Base-by-base conservation (phyloP, 2,329 filamentous ascomycete species). In the Diaporthe longicolla region DNA sequence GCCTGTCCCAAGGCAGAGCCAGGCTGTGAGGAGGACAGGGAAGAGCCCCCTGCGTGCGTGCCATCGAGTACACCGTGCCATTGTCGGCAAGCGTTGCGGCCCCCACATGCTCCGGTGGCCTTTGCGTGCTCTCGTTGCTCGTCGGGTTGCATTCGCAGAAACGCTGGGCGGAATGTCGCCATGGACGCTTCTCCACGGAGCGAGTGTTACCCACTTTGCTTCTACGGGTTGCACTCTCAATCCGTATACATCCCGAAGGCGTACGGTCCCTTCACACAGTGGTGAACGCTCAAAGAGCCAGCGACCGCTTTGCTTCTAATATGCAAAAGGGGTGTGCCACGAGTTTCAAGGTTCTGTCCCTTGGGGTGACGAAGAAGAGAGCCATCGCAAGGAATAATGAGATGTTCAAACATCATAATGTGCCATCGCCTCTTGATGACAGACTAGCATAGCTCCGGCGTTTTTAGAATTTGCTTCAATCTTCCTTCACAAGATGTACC, bases 1-100 rank as follows among this genome's bases (percentile, higher is more conserved):
- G 75, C 21, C 66, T 81, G 40, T 76, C 78, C 6, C 52, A 57
- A 1, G 79, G 80, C 11, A 79, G 79, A 69, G 80, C 80, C 21
- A 80, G 77, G 72, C 72, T 82, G 35, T 82, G 66, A 75, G n/a
- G 17, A 40, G 32, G 7, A 15, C 17, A n/a, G 35, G 35, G 7
- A 11, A 37, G 3, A 11, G 10, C 35, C 3, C 1, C 4, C 35
- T 17, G 15, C 11, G 32, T 19, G 45, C 7, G 3, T 9, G 13
- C 13, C 29, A 21, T 43, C 17, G 19, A 21, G 17, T n/a, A 43
- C 3, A 26, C n/a, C 57, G n/a, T 11, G 37, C 58, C 35, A 29
- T 43, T 3, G 5, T 37, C 21, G 32, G 55, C 32, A 11, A 35
- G 32, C 21, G 11, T 15, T 35, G n/a, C 9, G 10, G 9, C 55